These are phyloP conservation scores for Coffea eugenioides DNA, from an alignment of 257 asterid genomes.

Conservation along the genomic window DNA sequence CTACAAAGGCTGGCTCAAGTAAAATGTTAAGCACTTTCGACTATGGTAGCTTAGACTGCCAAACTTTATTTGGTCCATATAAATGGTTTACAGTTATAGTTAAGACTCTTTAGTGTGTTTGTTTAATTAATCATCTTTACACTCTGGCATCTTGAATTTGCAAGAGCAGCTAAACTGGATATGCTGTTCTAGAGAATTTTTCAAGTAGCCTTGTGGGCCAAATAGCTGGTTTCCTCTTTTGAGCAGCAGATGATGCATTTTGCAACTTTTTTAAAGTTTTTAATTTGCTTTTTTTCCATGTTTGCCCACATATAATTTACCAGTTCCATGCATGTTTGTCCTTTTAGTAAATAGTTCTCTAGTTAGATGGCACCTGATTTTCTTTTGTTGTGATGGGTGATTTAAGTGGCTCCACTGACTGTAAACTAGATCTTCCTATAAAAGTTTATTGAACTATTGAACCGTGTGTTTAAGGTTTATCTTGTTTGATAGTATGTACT, in stretches of 20 bases:
- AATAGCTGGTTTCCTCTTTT: background rate
- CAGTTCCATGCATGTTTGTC: background rate
- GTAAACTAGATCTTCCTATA: background rate
- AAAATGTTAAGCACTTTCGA: background rate
- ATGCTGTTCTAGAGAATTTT: background rate
- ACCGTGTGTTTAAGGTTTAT: background rate
- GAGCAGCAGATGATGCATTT: background rate
- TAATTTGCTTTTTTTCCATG: background rate
- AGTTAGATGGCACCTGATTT: slow-evolving; percentile 1
- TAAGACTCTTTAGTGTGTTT: background rate
- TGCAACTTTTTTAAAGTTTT: background rate
- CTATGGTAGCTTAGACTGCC: background rate
- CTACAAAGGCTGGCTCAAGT: background rate
- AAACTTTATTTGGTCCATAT: background rate
- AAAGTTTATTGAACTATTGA: background rate
- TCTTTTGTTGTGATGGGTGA: background rate
- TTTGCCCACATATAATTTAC: background rate
- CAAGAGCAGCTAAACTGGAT: background rate
- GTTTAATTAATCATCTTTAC: background rate
- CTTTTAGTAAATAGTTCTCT: background rate
- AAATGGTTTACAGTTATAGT: background rate
- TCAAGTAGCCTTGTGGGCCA: background rate
- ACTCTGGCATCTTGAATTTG: background rate
- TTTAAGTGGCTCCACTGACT: background rate
- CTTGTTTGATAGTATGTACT: background rate